phyloP scores from a whole-genome alignment of 2,329 filamentous ascomycete genomes.

The Stemphylium beticola region DNA sequence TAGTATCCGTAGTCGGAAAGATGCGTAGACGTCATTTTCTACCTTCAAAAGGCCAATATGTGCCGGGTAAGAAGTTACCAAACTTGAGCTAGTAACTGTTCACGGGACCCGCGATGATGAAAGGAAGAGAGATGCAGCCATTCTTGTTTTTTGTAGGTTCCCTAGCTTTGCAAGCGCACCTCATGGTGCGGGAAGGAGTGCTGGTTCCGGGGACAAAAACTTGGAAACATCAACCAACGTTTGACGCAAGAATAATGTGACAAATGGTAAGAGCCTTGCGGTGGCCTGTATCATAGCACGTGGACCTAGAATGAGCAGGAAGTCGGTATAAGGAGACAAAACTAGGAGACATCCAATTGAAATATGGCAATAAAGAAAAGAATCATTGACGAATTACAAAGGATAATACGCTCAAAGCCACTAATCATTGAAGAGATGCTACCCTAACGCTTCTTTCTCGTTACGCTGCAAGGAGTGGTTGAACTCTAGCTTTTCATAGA shows the following conservation, averaged over 20 bases:
- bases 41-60: slow-evolving; percentile 7
- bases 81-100: not conserved
- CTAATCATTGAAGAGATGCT: too few species aligned
- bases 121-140: not conserved
- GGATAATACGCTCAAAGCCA: too few species aligned
- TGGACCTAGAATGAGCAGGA: too few species aligned
- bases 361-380: too few species aligned
- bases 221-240: not conserved
- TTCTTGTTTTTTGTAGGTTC: not conserved
- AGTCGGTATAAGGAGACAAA: too few species aligned
- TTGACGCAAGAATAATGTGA: not conserved
- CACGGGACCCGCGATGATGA: not conserved
- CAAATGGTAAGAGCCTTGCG: not conserved
- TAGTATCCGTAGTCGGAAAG: not conserved
- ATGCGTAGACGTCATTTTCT: slow-evolving; percentile 8
- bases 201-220: not conserved
- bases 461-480: too few species aligned
- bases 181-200: not conserved
- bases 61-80: not conserved
- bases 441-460: too few species aligned
- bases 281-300: too few species aligned
- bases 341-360: too few species aligned
- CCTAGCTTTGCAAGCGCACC: not conserved
- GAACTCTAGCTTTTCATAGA: too few species aligned
- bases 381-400: too few species aligned